A percentile compares a stretch with the other conserved stretches of the same genome.
Evolutionary conservation across 2,329 filamentous ascomycete species (phyloP).

Genomic region (Epichloe sibirici): DNA sequence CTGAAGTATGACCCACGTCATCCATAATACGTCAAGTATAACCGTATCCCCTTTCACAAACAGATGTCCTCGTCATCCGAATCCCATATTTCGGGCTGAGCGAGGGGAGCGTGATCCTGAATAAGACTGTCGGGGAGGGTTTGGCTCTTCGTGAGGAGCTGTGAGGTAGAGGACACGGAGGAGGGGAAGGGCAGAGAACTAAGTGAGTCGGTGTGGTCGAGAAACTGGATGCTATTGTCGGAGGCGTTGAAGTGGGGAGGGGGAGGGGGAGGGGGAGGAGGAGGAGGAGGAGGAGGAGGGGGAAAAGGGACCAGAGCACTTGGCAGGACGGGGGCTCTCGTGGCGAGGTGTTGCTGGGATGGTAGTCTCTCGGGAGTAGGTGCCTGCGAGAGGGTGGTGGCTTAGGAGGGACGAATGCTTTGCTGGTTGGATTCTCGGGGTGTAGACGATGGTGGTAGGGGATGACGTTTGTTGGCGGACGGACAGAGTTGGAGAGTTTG

Average conservation of each 20-base stretch:
- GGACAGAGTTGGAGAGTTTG: conserved; percentile 1
- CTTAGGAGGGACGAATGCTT: conserved; percentile 19
- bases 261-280: conserved; percentile 1
- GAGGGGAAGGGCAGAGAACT: conserved; percentile 8
- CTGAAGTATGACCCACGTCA: too few relatives aligned
- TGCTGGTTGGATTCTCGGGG: conserved; percentile 3
- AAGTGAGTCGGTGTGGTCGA: conserved; percentile 13
- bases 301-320: not conserved
- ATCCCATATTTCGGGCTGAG: conserved; percentile 24
- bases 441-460: not conserved
- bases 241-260: conserved; percentile 10
- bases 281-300: not conserved
- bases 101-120: conserved; percentile 19
- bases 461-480: not conserved
- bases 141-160: conserved; percentile 39
- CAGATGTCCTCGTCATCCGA: conserved; percentile 20
- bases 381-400: conserved; percentile 24
- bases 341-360: not conserved
- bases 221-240: conserved; percentile 15
- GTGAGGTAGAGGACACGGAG: conserved; percentile 22
- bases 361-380: conserved; percentile 19
- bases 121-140: conserved; percentile 37
- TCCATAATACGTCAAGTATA: too few relatives aligned
- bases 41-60: conserved; percentile 5
- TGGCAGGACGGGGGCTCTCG: not conserved